Evolutionary conservation across 2,329 filamentous ascomycete species (phyloP).

Genomic region (Pseudocercospora vitis): DNA sequence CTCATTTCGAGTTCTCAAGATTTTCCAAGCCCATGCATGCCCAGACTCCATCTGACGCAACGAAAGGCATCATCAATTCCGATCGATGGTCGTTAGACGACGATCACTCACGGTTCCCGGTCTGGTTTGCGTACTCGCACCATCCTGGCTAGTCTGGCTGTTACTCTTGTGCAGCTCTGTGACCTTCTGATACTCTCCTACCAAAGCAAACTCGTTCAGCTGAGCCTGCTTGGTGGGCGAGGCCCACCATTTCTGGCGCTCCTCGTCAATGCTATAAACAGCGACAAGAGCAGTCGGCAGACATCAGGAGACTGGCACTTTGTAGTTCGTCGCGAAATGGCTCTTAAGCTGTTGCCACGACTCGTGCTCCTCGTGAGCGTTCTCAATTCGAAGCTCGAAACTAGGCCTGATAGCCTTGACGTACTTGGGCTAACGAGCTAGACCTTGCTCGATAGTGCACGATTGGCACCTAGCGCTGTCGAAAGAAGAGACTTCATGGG

Average conservation of each 20-base stretch:
- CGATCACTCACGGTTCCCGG: constrained; percentile 7
- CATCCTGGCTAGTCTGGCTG: constrained; percentile 16
- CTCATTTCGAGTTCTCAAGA: constrained; percentile 12
- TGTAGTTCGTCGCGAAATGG: neutral
- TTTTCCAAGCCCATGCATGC: constrained; percentile 25
- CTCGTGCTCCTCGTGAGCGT: constrained; percentile 21
- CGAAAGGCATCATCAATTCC: neutral
- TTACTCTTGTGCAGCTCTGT: constrained; percentile 29
- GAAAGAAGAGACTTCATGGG: neutral
- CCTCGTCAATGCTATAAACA: constrained; percentile 22
- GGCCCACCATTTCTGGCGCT: constrained; percentile 25
- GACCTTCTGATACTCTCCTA: constrained; percentile 22
- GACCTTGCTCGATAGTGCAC: constrained; percentile 24
- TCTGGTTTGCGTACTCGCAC: constrained; percentile 24
- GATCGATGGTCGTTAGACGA: neutral
- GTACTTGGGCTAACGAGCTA: constrained; percentile 23
- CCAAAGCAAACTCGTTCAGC: constrained; percentile 19
- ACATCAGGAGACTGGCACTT: constrained; percentile 15
- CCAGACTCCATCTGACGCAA: constrained; percentile 27
- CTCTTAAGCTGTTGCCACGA: constrained; percentile 7
- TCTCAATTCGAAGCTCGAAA: constrained; percentile 22
- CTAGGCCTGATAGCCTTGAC: constrained; percentile 20
- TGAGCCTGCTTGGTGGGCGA: constrained; percentile 23
- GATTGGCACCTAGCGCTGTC: constrained; percentile 26
- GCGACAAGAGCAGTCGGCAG: constrained; percentile 18